A percentile compares a stretch with the other conserved stretches of the same genome.
Conservation (phyloP, 2,329 filamentous ascomycete genomes). For the Pyrenochaeta sp. region DNA sequence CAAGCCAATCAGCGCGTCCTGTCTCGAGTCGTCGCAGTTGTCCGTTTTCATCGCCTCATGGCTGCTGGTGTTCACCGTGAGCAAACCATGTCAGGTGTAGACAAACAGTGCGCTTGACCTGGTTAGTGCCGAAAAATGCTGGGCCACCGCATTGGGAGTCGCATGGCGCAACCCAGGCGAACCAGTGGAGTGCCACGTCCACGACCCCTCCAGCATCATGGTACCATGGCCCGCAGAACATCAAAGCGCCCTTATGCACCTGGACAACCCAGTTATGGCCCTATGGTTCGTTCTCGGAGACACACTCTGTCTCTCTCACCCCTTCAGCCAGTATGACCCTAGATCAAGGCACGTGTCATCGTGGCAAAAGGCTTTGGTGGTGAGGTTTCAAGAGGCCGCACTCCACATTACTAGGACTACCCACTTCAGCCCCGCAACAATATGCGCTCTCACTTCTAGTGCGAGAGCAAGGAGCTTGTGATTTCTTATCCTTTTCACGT, state of each 20-base stretch:
- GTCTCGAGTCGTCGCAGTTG: neutral
- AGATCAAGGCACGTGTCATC: neutral
- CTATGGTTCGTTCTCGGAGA: neutral
- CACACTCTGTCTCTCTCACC: too few species aligned
- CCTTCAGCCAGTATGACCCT: too few species aligned
- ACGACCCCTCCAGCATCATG: conserved; percentile 25
- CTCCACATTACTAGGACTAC: too few species aligned
- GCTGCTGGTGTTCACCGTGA: conserved; percentile 11
- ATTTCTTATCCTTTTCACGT: too few species aligned
- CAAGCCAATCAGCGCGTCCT: conserved; percentile 9
- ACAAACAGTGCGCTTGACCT: conserved; percentile 28
- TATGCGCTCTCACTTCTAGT: too few species aligned
- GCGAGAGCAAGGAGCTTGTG: too few species aligned
- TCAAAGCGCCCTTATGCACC: conserved; percentile 7
- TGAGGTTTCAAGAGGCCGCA: conserved; percentile 6
- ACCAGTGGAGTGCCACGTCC: conserved; percentile 33
- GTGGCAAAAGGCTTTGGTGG: conserved; percentile 11
- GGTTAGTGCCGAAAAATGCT: conserved; percentile 30
- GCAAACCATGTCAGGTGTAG: conserved; percentile 9
- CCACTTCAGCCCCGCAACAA: too few species aligned
- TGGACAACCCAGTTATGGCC: neutral
- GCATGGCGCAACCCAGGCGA: conserved; percentile 23
- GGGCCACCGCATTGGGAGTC: conserved; percentile 31
- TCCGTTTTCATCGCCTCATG: neutral
- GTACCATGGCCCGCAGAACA: conserved; percentile 23